Base-by-base conservation (phyloP, 2,329 filamentous ascomycete genomes). In the Aspergillus clavatus region DNA sequence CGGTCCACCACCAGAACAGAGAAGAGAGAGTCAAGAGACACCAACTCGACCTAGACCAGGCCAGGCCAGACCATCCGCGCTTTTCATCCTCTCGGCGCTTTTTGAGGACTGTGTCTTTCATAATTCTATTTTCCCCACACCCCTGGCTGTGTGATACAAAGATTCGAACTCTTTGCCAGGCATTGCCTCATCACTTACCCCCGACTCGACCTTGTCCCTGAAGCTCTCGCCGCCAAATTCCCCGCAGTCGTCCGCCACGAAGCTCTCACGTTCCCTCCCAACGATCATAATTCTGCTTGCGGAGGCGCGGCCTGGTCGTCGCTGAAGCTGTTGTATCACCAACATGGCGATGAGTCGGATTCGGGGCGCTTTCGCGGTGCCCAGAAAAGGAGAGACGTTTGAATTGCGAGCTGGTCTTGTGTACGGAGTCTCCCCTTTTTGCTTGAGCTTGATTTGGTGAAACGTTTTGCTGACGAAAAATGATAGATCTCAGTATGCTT, bases 301-400 rank as follows among this genome's bases (percentile, higher is more conserved):
- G 60, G 60, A 65, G 60, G 61, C 61, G 65, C 61, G 59, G 62
- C 61, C 42, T 52, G 38, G 61, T 65, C 60, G 65, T 61, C 55
- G 61, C 63, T 63, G 62, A 64, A 63, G 56, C 60, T 57, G 44
- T 42, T 51, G 43, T 42, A 47, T 40, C 38, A 27, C 49, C 57
- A 55, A 45, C 60, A 95, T 95, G 89, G 91, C 93, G 66, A 91
- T 97, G 69, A 97, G 93, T 75, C 86, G 91, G 70, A 93, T 98
- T 70, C 84, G 87, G 68, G 90, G 87, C 71, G 93, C 91, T 62
- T 95, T 98, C 70, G 85, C 88, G 68, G 84, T 84, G 68, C 93
- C 93, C 60, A 83, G 86, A 64, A 98, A 98, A 76, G 93, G 93
- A 69, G 93, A 98, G 75, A 98, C 93, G 12, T 97, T 95, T 68